Evolutionary conservation across 768 basidiomycete genomes (phyloP).

Genomic region (Lentinula guzmanii): DNA sequence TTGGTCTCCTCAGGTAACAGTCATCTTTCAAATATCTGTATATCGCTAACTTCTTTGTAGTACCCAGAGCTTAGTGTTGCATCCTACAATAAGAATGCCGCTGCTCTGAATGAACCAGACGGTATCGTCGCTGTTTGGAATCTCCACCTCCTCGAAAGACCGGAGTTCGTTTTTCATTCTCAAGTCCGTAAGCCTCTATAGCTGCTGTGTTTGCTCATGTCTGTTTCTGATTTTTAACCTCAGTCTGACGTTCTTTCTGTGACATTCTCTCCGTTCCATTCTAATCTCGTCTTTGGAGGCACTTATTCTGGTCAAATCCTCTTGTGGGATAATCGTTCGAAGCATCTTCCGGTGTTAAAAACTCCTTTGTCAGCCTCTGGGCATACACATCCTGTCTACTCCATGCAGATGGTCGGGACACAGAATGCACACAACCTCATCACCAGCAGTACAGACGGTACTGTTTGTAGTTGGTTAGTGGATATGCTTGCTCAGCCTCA

Average conservation of each 20-base stretch:
- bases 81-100: constrained; percentile 96
- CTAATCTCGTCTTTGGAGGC: constrained; percentile 94
- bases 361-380: constrained; percentile 94
- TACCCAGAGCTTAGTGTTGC: constrained; percentile 95
- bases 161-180: constrained; percentile 97
- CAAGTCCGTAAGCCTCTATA: constrained; percentile 54
- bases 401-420: constrained; percentile 97
- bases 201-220: neutral
- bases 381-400: constrained; percentile 98
- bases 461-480: constrained; percentile 95
- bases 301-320: constrained; percentile 99
- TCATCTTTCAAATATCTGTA: neutral
- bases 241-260: constrained; percentile 98
- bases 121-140: constrained; percentile 99
- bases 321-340: constrained; percentile 96
- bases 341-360: constrained; percentile 93
- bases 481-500: constrained; percentile 99
- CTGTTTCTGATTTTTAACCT: constrained; percentile 7
- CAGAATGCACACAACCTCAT: constrained; percentile 98
- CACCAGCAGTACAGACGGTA: constrained; percentile 94
- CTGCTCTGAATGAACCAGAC: constrained; percentile 91
- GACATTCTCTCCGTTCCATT: constrained; percentile 95
- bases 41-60: constrained; percentile 33
- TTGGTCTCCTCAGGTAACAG: constrained; percentile 90
- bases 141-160: constrained; percentile 87